Evolutionary conservation across 768 basidiomycete species (phyloP).

Genomic region (Sarcodon aspratus): DNA sequence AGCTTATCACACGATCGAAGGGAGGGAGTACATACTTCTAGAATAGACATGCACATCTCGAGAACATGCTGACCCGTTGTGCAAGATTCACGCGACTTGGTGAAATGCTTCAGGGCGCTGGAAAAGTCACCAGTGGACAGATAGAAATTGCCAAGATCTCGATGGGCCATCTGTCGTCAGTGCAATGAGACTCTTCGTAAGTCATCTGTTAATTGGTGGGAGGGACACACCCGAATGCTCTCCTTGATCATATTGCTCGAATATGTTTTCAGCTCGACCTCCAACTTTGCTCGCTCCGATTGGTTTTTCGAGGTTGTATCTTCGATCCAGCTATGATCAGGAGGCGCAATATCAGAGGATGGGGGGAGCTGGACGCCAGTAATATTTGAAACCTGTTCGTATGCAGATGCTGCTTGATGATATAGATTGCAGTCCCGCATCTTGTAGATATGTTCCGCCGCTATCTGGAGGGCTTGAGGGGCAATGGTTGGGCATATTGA

Average conservation of each 20-base stretch:
- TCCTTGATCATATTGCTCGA: conserved; percentile 98
- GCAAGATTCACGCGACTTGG: conserved; percentile 90
- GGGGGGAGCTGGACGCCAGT: conserved; percentile 31
- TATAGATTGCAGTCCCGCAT: conserved; percentile 61
- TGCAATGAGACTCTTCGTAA: neutral
- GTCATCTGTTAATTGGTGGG: neutral
- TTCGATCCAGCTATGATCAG: conserved; percentile 69
- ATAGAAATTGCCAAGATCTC: conserved; percentile 79
- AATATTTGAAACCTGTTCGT: conserved; percentile 31
- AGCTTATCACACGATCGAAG: neutral
- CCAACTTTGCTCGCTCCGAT: conserved; percentile 72
- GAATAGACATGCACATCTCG: conserved; percentile 79
- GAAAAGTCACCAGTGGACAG: conserved; percentile 62
- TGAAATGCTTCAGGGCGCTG: conserved; percentile 67
- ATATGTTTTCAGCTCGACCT: conserved; percentile 92
- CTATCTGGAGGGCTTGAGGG: conserved; percentile 58
- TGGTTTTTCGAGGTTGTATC: conserved; percentile 51
- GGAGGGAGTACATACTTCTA: conserved; percentile 42
- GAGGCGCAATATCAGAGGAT: conserved; percentile 31
- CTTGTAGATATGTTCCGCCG: conserved; percentile 49
- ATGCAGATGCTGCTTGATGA: conserved; percentile 36
- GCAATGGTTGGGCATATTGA: conserved; percentile 55
- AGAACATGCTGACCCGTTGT: conserved; percentile 86
- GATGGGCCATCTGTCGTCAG: conserved; percentile 68
- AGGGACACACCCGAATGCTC: conserved; percentile 71